Evolutionary conservation across 2,329 filamentous ascomycete genomes (phyloP).

Genomic region (Trichoderma arundinaceum): DNA sequence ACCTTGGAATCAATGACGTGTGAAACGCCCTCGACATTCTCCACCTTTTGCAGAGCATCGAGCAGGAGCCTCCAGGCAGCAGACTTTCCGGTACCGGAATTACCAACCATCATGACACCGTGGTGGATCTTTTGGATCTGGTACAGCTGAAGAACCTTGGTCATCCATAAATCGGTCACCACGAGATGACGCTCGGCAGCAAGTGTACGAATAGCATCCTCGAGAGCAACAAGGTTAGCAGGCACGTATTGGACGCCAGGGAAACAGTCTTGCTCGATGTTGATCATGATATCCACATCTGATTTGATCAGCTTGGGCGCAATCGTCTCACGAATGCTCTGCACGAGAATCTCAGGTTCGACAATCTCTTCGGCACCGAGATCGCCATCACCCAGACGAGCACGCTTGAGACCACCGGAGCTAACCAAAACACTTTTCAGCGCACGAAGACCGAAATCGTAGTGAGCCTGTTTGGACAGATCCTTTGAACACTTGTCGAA

Average conservation of each 20-base stretch:
- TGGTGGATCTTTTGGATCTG: constrained; percentile 98
- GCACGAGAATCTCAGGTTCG: constrained; percentile 96
- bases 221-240: constrained; percentile 79
- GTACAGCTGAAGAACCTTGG: constrained; percentile 93
- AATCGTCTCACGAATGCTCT: constrained; percentile 97
- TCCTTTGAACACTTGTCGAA: constrained; percentile 85
- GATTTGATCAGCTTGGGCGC: constrained; percentile 93
- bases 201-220: constrained; percentile 79
- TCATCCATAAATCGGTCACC: constrained; percentile 94
- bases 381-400: constrained; percentile 67
- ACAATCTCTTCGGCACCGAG: constrained; percentile 73
- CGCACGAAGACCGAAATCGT: constrained; percentile 97
- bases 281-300: constrained; percentile 86
- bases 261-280: constrained; percentile 85
- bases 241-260: constrained; percentile 92
- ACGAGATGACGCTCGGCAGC: constrained; percentile 86
- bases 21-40: constrained; percentile 89
- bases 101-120: constrained; percentile 99
- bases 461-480: constrained; percentile 96
- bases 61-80: constrained; percentile 92
- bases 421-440: constrained; percentile 98
- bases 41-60: constrained; percentile 87
- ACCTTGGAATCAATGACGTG: constrained; percentile 99
- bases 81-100: constrained; percentile 96
- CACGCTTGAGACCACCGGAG: constrained; percentile 92